Conservation (phyloP, 2,329 filamentous ascomycete species). For the Xylariomycetidae sp. region DNA sequence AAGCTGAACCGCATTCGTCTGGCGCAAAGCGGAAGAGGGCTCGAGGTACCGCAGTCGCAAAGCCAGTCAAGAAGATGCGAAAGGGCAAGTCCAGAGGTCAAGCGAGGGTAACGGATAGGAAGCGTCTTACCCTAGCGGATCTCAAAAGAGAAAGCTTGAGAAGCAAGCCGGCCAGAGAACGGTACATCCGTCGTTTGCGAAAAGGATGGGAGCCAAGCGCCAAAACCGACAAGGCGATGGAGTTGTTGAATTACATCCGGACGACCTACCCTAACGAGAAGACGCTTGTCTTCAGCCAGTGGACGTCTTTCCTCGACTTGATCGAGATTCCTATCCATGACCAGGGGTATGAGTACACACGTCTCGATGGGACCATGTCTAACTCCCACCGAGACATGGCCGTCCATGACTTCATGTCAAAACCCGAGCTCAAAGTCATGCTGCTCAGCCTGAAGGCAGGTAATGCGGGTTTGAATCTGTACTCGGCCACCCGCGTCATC, state of each 20-base stretch:
- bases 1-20: neutral
- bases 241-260: conserved; percentile 20
- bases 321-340: conserved; percentile 26
- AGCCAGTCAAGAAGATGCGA: conserved; percentile 8
- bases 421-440: conserved; percentile 42
- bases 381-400: conserved; percentile 16
- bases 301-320: conserved; percentile 28
- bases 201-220: conserved; percentile 24
- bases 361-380: conserved; percentile 27
- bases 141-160: conserved; percentile 19
- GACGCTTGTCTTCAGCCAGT: conserved; percentile 28
- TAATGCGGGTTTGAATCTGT: conserved; percentile 68
- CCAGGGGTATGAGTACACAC: conserved; percentile 19
- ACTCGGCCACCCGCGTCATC: conserved; percentile 64
- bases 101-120: conserved; percentile 11
- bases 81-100: conserved; percentile 6
- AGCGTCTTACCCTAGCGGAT: too few relatives aligned
- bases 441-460: conserved; percentile 69
- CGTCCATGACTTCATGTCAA: conserved; percentile 21
- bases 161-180: conserved; percentile 19
- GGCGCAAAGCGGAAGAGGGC: conserved; percentile 9
- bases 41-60: conserved; percentile 1
- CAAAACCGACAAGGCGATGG: conserved; percentile 25
- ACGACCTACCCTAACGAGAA: conserved; percentile 21
- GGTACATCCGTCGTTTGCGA: conserved; percentile 19